Evolutionary conservation across 2,329 filamentous ascomycete genomes (phyloP).

Genomic region (Coniosporium uncinatum): DNA sequence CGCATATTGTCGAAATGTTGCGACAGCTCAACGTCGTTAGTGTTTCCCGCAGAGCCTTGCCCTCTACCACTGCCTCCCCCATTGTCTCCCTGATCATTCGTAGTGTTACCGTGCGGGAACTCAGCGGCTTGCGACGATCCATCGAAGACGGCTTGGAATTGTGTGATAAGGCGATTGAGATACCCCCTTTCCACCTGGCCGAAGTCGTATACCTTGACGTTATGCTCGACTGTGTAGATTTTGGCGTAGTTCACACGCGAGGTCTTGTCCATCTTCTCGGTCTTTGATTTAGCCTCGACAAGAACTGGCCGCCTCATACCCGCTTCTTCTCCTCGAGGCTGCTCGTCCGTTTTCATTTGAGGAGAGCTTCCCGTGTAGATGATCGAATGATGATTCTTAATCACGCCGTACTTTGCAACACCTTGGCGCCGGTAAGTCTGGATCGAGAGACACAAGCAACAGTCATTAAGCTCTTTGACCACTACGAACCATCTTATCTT

Average conservation of each 20-base stretch:
- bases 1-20: too few relatives aligned
- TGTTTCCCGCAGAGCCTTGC: too few relatives aligned
- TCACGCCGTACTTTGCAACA: background rate
- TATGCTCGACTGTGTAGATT: constrained; percentile 19
- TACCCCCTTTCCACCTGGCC: constrained; percentile 10
- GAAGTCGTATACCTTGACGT: constrained; percentile 19
- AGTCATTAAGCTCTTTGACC: constrained; percentile 9
- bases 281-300: constrained; percentile 6
- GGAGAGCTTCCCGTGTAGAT: background rate
- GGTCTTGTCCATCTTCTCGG: constrained; percentile 12
- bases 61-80: too few relatives aligned
- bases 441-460: constrained; percentile 6
- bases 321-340: background rate
- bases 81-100: too few relatives aligned
- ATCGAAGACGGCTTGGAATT: background rate
- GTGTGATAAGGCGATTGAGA: background rate
- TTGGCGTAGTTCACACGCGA: constrained; percentile 17
- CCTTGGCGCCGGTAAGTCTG: background rate
- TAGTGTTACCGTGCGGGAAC: too few relatives aligned
- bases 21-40: too few relatives aligned
- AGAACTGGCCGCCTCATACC: constrained; percentile 8
- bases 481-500: constrained; percentile 16
- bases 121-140: too few relatives aligned
- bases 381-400: background rate
- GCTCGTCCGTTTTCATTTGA: background rate